Evolutionary conservation across 2,329 filamentous ascomycete species (phyloP), one percentile per base, ranked within the genome.

Genomic region (Coccinonectria pachysandricola): DNA sequence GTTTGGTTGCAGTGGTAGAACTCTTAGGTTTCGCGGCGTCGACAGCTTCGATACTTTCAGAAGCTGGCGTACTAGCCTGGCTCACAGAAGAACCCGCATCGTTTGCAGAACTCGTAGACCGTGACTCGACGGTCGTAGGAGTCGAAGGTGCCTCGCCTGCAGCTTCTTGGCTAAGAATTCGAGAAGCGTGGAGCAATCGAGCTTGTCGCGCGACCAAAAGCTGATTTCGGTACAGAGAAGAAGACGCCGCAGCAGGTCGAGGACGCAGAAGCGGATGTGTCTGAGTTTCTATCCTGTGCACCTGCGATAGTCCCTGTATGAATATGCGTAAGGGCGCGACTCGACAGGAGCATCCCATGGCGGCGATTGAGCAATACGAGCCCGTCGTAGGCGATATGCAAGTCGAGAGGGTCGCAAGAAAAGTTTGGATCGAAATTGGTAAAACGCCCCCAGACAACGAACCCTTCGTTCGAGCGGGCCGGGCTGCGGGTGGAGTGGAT

Each of bases 321-420:
- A 71, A 71, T n/a, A 61, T 53, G 28, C 54, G 52, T 39, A 67
- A 45, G 7, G 65, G 54, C 15, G 54, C 50, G 6, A 51, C 54
- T 31, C 62, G 59, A 35, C 66, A 71, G 12, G 57, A 48, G 42
- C 65, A 70, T 34, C 45, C 54, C 65, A 70, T 70, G 24, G 34
- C 40, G 36, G 32, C 17, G 32, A 20, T 24, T 30, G 27, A 26
- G 15, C 12, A 26, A 19, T n/a, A n/a, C n/a, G n/a, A n/a, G n/a
- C n/a, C n/a, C n/a, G n/a, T n/a, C n/a, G n/a, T n/a, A n/a, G n/a
- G n/a, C n/a, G 27, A 16, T 15, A 13, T 12, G 16, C 15, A 19
- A 22, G 28, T 35, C 21, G 17, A 17, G 21, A 23, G 23, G 27
- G 21, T 22, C 15, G 23, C 29, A 30, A 32, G 27, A 46, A 46